A percentile compares a stretch with the other conserved stretches of the same genome.
phyloP scores from a whole-genome alignment of 371 early-diverging fungal genomes.

The Mucor velutinosus region DNA sequence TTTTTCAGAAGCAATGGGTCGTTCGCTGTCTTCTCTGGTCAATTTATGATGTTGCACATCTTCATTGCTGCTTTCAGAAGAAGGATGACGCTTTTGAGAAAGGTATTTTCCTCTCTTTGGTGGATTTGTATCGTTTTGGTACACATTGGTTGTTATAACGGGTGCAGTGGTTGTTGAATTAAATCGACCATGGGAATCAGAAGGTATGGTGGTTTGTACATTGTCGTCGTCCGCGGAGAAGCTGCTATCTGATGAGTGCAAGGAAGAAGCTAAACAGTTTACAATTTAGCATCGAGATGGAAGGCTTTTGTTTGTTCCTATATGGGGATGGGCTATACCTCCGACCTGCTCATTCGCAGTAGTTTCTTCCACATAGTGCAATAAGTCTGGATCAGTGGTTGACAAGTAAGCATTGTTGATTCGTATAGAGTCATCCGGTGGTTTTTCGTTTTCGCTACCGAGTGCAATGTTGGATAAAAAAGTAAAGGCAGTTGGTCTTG shows the following conservation, averaged over 20 bases:
- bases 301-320: not conserved
- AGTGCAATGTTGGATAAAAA: conserved; percentile 52
- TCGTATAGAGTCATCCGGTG: conserved; percentile 29
- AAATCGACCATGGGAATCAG: conserved; percentile 21
- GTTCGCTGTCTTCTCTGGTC: conserved; percentile 53
- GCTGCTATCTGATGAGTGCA: conserved; percentile 47
- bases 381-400: not conserved
- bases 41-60: conserved; percentile 44
- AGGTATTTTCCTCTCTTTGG: conserved; percentile 9
- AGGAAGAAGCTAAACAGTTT: conserved; percentile 27
- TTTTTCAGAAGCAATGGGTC: conserved; percentile 57
- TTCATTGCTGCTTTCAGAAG: conserved; percentile 32
- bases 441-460: conserved; percentile 40
- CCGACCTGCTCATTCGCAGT: conserved; percentile 5
- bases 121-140: not conserved
- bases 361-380: conserved; percentile 9
- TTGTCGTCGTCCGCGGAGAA: conserved; percentile 33
- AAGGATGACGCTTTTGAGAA: conserved; percentile 2
- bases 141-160: conserved; percentile 36
- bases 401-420: not conserved
- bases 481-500: conserved; percentile 52
- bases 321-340: conserved; percentile 1
- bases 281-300: too few relatives aligned
- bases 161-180: conserved; percentile 39
- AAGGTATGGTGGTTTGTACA: conserved; percentile 28